phyloP scores from a whole-genome alignment of 768 basidiomycete genomes.

The Termitomyces sp. region DNA sequence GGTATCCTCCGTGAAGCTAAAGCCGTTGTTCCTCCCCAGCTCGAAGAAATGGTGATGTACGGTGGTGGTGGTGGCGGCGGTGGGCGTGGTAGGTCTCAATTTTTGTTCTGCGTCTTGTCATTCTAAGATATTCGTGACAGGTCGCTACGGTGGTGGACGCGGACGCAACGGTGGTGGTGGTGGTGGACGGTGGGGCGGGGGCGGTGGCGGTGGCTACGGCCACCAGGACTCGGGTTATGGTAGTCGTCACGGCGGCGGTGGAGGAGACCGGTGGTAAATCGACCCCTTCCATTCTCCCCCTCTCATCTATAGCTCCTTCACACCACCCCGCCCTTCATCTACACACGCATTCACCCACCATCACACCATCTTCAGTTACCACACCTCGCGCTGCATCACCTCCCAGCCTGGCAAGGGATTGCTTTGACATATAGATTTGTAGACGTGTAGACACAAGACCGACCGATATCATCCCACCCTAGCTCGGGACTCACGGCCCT shows the following conservation, averaged over 20 bases:
- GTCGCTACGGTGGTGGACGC: conserved; percentile 59
- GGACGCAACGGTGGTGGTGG: conserved; percentile 41
- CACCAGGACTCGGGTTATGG: conserved; percentile 45
- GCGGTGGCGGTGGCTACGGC: conserved; percentile 45
- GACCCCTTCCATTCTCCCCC: neutral
- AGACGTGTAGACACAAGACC: conserved; percentile 22
- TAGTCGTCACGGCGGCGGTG: conserved; percentile 37
- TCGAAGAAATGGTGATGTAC: conserved; percentile 91
- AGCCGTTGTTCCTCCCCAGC: conserved; percentile 78
- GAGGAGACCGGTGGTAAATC: conserved; percentile 30
- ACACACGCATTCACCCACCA: conserved; percentile 1
- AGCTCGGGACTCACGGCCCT: conserved; percentile 5
- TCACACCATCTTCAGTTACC: neutral
- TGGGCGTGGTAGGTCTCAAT: conserved; percentile 54
- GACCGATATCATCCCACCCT: conserved; percentile 16
- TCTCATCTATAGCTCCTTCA: neutral
- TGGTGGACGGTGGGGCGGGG: conserved; percentile 42
- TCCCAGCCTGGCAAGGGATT: conserved; percentile 14
- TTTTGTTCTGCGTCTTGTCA: conserved; percentile 6
- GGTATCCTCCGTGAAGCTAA: conserved; percentile 86
- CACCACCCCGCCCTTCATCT: neutral
- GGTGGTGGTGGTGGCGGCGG: conserved; percentile 59
- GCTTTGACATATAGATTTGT: conserved; percentile 22
- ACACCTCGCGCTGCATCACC: conserved; percentile 5
- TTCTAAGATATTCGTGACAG: conserved; percentile 31